Percentiles rank a stretch among this genome's conserved stretches.
phyloP scores from a whole-genome alignment of 2,329 filamentous ascomycete genomes.

The Ceratocystis eucalypticola region DNA sequence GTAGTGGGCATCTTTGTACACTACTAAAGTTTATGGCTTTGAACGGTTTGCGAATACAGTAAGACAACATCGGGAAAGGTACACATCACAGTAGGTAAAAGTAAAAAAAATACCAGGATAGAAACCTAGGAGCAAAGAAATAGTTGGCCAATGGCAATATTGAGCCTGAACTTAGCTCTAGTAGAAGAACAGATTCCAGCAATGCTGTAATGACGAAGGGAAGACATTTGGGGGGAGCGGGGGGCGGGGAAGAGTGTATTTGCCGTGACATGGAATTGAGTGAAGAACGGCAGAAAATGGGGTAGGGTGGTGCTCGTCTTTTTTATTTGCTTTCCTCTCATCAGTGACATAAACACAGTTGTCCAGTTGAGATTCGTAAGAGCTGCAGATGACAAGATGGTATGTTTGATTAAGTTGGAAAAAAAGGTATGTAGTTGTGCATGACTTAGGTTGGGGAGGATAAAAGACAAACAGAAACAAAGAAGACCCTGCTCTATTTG shows the following conservation, averaged over 20 bases:
- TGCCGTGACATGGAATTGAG: too few species aligned
- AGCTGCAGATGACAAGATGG: constrained; percentile 5
- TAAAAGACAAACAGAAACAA: constrained; percentile 16
- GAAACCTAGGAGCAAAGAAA: not conserved
- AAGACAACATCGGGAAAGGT: too few species aligned
- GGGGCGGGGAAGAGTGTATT: too few species aligned
- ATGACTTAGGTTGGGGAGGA: constrained; percentile 1
- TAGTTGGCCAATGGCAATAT: not conserved
- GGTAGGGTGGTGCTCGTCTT: too few species aligned
- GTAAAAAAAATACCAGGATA: not conserved
- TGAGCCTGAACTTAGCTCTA: not conserved
- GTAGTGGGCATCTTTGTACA: too few species aligned
- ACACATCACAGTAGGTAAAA: not conserved
- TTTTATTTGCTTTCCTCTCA: not conserved
- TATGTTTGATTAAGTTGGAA: constrained; percentile 13
- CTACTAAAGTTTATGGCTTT: too few species aligned
- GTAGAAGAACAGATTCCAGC: not conserved
- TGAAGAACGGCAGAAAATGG: too few species aligned
- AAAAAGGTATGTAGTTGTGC: constrained; percentile 12
- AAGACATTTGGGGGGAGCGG: not conserved
- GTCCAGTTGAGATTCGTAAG: not conserved
- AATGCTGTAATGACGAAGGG: not conserved
- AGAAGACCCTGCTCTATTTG: constrained; percentile 10
- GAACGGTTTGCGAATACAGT: too few species aligned
- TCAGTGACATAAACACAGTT: not conserved